Conservation (phyloP, 2,329 filamentous ascomycete genomes). For the Mycosphaerella sp. region DNA sequence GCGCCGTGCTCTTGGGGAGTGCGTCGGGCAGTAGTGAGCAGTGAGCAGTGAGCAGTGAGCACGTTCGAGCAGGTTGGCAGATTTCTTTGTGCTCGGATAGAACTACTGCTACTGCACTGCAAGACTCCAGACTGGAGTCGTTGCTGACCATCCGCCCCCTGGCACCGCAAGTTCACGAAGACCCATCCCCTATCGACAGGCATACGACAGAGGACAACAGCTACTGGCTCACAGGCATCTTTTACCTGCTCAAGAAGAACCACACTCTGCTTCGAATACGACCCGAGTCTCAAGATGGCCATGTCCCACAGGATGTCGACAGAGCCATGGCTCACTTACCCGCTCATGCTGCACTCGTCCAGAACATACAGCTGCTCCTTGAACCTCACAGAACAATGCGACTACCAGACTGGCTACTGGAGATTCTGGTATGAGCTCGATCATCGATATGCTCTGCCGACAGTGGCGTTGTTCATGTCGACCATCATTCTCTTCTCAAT, state of each 20-base stretch:
- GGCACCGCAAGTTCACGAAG: neutral
- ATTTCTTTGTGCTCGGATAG: neutral
- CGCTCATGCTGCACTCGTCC: slow-evolving; percentile 39
- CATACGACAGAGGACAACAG: neutral
- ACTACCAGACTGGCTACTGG: slow-evolving; percentile 44
- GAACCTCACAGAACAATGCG: slow-evolving; percentile 41
- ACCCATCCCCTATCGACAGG: neutral
- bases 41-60: too few relatives aligned
- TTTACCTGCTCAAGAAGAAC: too few relatives aligned
- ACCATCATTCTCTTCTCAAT: slow-evolving; percentile 47
- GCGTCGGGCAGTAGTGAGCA: slow-evolving; percentile 3
- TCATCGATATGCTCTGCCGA: slow-evolving; percentile 48
- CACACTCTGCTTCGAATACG: neutral
- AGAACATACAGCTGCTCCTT: slow-evolving; percentile 29
- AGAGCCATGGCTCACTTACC: slow-evolving; percentile 38
- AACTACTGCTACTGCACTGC: neutral
- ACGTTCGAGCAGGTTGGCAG: slow-evolving; percentile 2
- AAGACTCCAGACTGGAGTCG: neutral
- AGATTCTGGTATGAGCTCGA: slow-evolving; percentile 52
- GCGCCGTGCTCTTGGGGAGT: neutral
- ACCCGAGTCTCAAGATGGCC: neutral
- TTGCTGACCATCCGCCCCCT: neutral
- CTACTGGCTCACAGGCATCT: too few relatives aligned
- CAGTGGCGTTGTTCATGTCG: slow-evolving; percentile 49
- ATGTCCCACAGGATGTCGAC: slow-evolving; percentile 9